phyloP scores from a whole-genome alignment of 2,329 filamentous ascomycete genomes.

The Colletotrichum tamarilloi region DNA sequence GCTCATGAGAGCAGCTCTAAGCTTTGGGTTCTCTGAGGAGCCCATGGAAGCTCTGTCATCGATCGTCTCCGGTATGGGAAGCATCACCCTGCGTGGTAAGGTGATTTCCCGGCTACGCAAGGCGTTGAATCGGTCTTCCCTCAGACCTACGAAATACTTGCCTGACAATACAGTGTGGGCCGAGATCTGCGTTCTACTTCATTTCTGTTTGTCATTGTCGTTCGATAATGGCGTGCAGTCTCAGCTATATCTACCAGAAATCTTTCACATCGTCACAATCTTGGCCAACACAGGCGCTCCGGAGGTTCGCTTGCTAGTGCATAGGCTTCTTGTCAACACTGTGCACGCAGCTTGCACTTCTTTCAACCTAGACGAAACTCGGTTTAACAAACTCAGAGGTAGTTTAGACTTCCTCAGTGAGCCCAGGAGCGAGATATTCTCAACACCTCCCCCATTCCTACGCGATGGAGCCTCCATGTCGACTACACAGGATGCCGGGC shows the following conservation, averaged over 20 bases:
- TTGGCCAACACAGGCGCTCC: constrained; percentile 72
- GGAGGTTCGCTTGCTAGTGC: constrained; percentile 68
- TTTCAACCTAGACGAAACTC: constrained; percentile 70
- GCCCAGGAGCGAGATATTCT: constrained; percentile 68
- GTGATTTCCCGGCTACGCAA: constrained; percentile 74
- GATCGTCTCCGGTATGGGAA: constrained; percentile 72
- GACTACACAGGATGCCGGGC: constrained; percentile 64
- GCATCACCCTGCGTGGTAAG: constrained; percentile 73
- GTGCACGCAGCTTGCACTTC: constrained; percentile 76
- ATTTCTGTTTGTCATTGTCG: constrained; percentile 74
- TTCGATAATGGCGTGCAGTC: constrained; percentile 76
- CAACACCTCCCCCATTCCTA: constrained; percentile 54
- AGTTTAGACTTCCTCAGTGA: constrained; percentile 71
- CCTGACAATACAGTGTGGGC: constrained; percentile 76
- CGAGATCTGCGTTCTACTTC: constrained; percentile 75
- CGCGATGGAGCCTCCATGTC: constrained; percentile 67
- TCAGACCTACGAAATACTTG: constrained; percentile 72
- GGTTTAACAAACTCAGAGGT: constrained; percentile 64
- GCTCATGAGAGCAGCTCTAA: constrained; percentile 71
- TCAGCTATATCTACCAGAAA: constrained; percentile 74
- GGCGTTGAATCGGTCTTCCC: constrained; percentile 73
- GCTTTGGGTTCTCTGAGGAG: constrained; percentile 67
- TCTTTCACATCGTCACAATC: constrained; percentile 79
- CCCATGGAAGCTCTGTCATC: constrained; percentile 70
- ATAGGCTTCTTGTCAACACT: constrained; percentile 73